Evolutionary conservation across 2,329 filamentous ascomycete species (phyloP).

Genomic region (Leptographium flavum): DNA sequence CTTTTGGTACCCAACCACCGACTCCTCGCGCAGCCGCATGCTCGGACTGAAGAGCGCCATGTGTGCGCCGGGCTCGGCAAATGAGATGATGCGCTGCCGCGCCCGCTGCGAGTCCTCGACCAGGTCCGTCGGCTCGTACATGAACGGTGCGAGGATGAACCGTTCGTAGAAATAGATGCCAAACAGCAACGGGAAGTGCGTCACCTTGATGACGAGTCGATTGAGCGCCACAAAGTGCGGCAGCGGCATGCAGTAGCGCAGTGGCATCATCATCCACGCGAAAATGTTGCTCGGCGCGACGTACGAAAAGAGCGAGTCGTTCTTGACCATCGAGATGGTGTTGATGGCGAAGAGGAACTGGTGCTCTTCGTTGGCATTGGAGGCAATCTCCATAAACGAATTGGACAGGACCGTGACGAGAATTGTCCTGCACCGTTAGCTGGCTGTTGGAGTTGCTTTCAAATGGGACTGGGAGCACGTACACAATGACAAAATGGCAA

Average conservation of each 20-base stretch:
- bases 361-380: constrained; percentile 86
- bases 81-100: constrained; percentile 36
- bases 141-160: constrained; percentile 56
- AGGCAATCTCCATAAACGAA: constrained; percentile 88
- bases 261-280: constrained; percentile 74
- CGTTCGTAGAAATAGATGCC: constrained; percentile 80
- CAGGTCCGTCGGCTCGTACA: constrained; percentile 74
- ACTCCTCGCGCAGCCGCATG: constrained; percentile 65
- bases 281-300: constrained; percentile 83
- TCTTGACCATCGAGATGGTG: constrained; percentile 95
- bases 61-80: constrained; percentile 39
- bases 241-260: constrained; percentile 69
- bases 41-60: constrained; percentile 60
- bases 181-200: constrained; percentile 78
- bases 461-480: constrained; percentile 18
- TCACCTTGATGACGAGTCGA: constrained; percentile 79
- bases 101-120: constrained; percentile 54
- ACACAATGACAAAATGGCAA: constrained; percentile 85
- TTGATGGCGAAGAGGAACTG: constrained; percentile 92
- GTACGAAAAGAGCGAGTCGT: constrained; percentile 91
- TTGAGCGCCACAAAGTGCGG: constrained; percentile 74
- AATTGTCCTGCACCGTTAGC: constrained; percentile 71
- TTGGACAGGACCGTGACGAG: constrained; percentile 93
- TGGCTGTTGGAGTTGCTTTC: not conserved
- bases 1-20: constrained; percentile 76